Evolutionary conservation across 495 filamentous ascomycete genomes (phyloP), one percentile per base, ranked within the genome.

Genomic region (Trichoderma gamsii): DNA sequence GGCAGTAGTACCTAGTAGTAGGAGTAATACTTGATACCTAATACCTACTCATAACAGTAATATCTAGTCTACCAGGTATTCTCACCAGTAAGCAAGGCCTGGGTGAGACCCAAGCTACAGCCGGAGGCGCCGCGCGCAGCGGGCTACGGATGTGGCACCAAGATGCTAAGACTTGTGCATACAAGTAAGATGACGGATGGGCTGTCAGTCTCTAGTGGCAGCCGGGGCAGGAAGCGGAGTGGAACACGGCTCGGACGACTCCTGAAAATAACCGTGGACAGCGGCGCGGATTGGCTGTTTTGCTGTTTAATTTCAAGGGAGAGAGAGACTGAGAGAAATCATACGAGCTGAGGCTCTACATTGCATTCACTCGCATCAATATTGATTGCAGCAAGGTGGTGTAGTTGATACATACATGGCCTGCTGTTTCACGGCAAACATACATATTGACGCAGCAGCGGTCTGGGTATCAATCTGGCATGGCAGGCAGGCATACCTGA

Each of bases 141-240:
- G 56, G 56, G 56, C 23, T 61, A 21, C 25, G 56, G 56, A 61
- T 61, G 56, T 61, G 56, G 56, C 56, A 61, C 56, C 56, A 32
- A 61, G 56, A 29, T 61, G 56, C 56, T 32, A 11, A 61, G 27
- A 18, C 56, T 21, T 61, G 23, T 49, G 21, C 51, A 56, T 56
- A 56, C 44, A 56, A n/a, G 51, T 56, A 56, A 61, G 56, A 61
- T 61, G 56, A 61, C 27, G 44, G 44, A 49, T n/a, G 44, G 44
- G n/a, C 44, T 32, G 56, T 13, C 56, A 61, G 16, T 61, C 56
- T 25, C n/a, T 61, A 61, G 23, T 61, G 56, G 25, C 23, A 32
- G 56, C 16, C 56, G 27, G 56, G 56, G 56, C 27, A 25, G 11
- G n/a, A n/a, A 21, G 51, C 21, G 8, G 51, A 23, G 51, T 23